Percentiles rank a stretch among this genome's conserved stretches.
Conservation (phyloP, 371 early-diverging fungal species). For the Mucor saturninus region DNA sequence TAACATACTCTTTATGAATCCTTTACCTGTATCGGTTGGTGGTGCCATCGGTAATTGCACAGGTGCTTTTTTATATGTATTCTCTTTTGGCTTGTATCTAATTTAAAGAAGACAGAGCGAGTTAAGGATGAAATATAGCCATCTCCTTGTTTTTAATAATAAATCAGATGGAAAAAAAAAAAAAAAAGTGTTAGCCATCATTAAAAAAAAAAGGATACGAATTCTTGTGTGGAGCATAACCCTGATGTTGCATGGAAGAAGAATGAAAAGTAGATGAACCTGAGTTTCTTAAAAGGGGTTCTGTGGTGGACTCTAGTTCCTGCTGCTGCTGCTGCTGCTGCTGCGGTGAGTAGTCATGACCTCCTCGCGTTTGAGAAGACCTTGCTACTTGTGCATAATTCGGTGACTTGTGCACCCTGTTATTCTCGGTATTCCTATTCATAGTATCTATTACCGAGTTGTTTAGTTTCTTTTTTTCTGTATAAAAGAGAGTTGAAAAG, state of each 20-base stretch:
- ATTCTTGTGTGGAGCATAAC: neutral
- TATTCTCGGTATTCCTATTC: conserved; percentile 23
- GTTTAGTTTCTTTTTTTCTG: too few species aligned
- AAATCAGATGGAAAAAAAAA: neutral
- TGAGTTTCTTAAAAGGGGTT: neutral
- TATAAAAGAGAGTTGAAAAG: conserved; percentile 7
- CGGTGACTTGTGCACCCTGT: conserved; percentile 8
- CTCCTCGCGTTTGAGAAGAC: conserved; percentile 9
- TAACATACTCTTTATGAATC: neutral
- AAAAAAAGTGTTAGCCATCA: neutral
- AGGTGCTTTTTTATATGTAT: conserved; percentile 28
- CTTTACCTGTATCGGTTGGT: conserved; percentile 42
- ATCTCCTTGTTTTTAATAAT: too few species aligned
- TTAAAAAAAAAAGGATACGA: conserved; percentile 11
- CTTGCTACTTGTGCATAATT: conserved; percentile 32
- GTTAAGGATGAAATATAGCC: neutral
- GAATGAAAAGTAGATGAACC: conserved; percentile 1
- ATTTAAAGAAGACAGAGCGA: neutral
- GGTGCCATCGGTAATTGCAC: conserved; percentile 54
- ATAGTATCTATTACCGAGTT: conserved; percentile 13
- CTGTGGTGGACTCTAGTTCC: neutral
- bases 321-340: conserved; percentile 1
- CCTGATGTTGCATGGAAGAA: neutral
- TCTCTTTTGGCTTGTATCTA: conserved; percentile 21
- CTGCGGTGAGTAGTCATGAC: conserved; percentile 1